Evolutionary conservation across 768 basidiomycete species (phyloP).

Genomic region (Phylloporus scabripes): DNA sequence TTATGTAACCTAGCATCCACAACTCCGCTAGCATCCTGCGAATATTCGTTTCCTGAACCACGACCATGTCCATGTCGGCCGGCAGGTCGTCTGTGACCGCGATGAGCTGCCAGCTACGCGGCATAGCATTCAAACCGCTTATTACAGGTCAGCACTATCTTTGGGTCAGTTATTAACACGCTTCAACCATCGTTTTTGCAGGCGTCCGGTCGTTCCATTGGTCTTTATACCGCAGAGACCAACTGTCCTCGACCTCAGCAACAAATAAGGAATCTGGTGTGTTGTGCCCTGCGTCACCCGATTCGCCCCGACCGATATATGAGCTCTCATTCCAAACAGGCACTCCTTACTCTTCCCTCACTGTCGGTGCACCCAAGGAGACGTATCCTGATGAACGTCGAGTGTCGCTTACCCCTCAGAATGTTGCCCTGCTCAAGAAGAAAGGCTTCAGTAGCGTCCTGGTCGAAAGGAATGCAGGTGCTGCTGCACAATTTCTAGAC

Average conservation of each 20-base stretch:
- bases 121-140: slow-evolving; percentile 17
- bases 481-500: slow-evolving; percentile 72
- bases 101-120: slow-evolving; percentile 18
- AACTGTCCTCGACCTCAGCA: slow-evolving; percentile 9
- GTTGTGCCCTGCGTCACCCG: slow-evolving; percentile 1
- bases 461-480: slow-evolving; percentile 67
- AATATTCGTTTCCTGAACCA: slow-evolving; percentile 20
- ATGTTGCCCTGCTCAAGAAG: slow-evolving; percentile 67
- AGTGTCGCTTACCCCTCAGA: slow-evolving; percentile 78
- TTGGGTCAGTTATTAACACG: neutral
- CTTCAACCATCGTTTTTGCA: slow-evolving; percentile 5
- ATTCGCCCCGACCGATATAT: neutral
- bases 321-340: slow-evolving; percentile 29
- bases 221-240: slow-evolving; percentile 24
- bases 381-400: slow-evolving; percentile 73
- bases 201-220: slow-evolving; percentile 30
- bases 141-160: slow-evolving; percentile 14
- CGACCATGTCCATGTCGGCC: slow-evolving; percentile 30
- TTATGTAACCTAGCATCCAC: slow-evolving; percentile 24
- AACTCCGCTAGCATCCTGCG: slow-evolving; percentile 13
- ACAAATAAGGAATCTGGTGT: slow-evolving; percentile 24
- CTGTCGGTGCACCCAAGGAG: slow-evolving; percentile 74
- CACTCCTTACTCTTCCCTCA: slow-evolving; percentile 64
- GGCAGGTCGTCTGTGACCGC: slow-evolving; percentile 25
- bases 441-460: slow-evolving; percentile 75